Evolutionary conservation across 495 filamentous ascomycete species (phyloP).

Genomic region (Bacidia rubella): DNA sequence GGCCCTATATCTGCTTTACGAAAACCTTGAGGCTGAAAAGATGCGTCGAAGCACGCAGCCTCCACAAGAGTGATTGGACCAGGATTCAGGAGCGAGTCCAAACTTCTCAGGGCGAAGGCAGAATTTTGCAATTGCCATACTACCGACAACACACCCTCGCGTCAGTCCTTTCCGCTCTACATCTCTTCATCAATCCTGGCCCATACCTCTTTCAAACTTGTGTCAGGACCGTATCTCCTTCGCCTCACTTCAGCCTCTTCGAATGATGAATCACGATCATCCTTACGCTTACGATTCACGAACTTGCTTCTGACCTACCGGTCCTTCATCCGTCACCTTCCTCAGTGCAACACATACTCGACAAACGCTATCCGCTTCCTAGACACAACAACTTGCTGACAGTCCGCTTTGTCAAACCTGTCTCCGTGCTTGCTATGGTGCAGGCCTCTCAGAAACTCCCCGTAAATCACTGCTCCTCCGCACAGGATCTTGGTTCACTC

Average conservation of each 20-base stretch:
- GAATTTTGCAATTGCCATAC: neutral
- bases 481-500: neutral
- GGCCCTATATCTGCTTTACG: slow-evolving; percentile 89
- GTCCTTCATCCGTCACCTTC: slow-evolving; percentile 8
- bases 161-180: neutral
- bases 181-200: neutral
- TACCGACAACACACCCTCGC: neutral
- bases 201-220: neutral
- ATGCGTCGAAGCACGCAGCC: slow-evolving; percentile 70
- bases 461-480: neutral
- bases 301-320: slow-evolving; percentile 8
- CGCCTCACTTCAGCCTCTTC: neutral
- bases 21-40: slow-evolving; percentile 98
- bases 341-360: neutral
- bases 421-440: slow-evolving; percentile 3
- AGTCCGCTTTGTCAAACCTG: slow-evolving; percentile 4
- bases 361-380: neutral
- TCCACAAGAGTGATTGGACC: slow-evolving; percentile 45
- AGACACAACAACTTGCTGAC: slow-evolving; percentile 6
- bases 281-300: slow-evolving; percentile 12
- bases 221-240: neutral
- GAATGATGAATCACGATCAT: slow-evolving; percentile 2
- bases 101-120: no score
- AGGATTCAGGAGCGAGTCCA: no score
- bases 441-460: neutral